A percentile compares a stretch with the other conserved stretches of the same genome.
These are phyloP conservation scores for Syzygium grande DNA, from an alignment of 345 rosid genomes.

Conservation along the genomic window DNA sequence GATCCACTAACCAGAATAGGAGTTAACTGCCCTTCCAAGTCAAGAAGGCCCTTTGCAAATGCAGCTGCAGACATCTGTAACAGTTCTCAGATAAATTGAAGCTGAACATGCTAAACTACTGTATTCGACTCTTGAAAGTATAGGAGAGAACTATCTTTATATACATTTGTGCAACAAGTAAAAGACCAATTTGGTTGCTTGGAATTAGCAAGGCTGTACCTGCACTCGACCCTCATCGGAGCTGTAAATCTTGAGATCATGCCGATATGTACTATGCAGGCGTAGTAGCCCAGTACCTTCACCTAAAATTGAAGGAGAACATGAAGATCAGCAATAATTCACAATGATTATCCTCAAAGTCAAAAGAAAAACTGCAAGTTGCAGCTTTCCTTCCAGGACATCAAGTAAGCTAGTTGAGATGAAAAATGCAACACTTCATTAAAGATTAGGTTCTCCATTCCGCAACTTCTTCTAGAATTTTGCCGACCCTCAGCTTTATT, in stretches of 20 bases:
- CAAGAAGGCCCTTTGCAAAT: constrained; percentile 99
- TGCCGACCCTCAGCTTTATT: background rate
- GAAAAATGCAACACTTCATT: background rate
- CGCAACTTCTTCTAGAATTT: background rate
- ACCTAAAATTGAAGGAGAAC: constrained; percentile 30
- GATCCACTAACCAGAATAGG: constrained; percentile 79
- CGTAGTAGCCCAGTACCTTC: constrained; percentile 99
- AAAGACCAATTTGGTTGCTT: background rate
- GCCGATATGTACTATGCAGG: constrained; percentile 97
- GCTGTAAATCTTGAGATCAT: constrained; percentile 98
- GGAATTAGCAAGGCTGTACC: constrained; percentile 29
- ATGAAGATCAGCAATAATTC: background rate
- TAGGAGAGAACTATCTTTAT: background rate
- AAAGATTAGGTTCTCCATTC: background rate
- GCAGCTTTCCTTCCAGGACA: background rate
- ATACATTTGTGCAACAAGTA: background rate
- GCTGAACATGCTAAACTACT: background rate
- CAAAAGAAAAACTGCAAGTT: background rate
- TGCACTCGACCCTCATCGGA: constrained; percentile 99
- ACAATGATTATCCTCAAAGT: background rate
- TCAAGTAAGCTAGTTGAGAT: background rate
- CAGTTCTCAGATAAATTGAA: background rate
- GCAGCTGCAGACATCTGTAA: constrained; percentile 99
- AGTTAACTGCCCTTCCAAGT: constrained; percentile 97
- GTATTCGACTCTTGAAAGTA: background rate